Conservation (phyloP, 2,329 filamentous ascomycete species). For the Aspergillus amoenus region DNA sequence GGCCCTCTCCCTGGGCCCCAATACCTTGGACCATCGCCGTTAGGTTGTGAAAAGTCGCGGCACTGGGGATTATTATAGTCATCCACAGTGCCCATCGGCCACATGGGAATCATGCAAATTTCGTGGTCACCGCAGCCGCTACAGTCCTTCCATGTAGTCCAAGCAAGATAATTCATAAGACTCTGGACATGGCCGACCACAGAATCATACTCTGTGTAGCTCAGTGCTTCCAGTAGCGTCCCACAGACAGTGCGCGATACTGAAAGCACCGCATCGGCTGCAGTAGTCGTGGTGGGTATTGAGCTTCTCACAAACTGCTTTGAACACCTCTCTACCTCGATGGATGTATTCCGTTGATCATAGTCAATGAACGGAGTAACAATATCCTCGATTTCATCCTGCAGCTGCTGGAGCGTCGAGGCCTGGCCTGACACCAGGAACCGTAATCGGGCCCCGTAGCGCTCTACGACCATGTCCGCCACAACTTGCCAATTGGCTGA, state of each 20-base stretch:
- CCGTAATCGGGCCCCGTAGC: constrained; percentile 59
- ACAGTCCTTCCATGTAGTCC: constrained; percentile 62
- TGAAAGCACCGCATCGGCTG: constrained; percentile 28
- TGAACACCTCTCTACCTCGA: constrained; percentile 34
- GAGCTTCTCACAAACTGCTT: constrained; percentile 33
- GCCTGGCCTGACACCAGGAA: constrained; percentile 32
- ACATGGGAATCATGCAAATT: constrained; percentile 63
- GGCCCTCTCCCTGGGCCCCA: constrained; percentile 22
- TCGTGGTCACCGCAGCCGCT: constrained; percentile 54
- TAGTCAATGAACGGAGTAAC: constrained; percentile 39
- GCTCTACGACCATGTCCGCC: constrained; percentile 63
- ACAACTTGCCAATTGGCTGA: constrained; percentile 65
- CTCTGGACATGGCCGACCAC: constrained; percentile 35
- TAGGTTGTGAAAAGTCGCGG: constrained; percentile 26
- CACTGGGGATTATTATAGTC: constrained; percentile 56
- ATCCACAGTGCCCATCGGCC: constrained; percentile 57
- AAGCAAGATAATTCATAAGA: constrained; percentile 54
- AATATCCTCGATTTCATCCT: constrained; percentile 27
- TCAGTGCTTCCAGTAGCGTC: constrained; percentile 26
- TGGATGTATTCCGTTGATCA: constrained; percentile 23
- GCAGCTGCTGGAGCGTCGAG: constrained; percentile 22
- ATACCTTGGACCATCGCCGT: constrained; percentile 25
- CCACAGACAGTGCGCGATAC: constrained; percentile 35
- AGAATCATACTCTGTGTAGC: constrained; percentile 18
- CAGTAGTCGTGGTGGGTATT: constrained; percentile 15